Evolutionary conservation across 2,329 filamentous ascomycete species (phyloP).

Genomic region (Fusarium sp.): DNA sequence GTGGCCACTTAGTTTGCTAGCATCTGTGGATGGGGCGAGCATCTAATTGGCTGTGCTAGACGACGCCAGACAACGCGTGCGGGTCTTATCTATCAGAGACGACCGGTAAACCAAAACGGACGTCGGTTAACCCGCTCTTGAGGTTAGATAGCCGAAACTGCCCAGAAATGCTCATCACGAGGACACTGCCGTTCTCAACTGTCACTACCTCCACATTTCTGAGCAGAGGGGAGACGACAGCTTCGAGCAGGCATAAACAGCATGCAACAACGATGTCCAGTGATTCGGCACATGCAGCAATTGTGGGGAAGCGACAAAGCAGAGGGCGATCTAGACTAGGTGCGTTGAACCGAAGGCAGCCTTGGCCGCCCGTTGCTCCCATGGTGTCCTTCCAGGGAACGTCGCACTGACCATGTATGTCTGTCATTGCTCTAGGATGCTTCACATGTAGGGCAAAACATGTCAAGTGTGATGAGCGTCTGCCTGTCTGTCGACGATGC

Average conservation of each 20-base stretch:
- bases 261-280: neutral
- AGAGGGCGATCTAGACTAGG: neutral
- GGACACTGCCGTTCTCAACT: neutral
- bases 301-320: neutral
- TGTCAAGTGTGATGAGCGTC: neutral
- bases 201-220: neutral
- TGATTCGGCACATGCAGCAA: neutral
- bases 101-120: no score
- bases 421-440: neutral
- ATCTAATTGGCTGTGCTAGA: no score
- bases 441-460: neutral
- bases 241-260: neutral
- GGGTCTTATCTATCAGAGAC: no score
- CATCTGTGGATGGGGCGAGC: no score
- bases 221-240: neutral
- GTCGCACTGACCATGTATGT: neutral
- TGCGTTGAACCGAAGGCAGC: neutral
- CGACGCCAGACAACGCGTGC: no score
- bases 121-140: no score
- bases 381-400: no score
- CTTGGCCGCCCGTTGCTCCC: no score
- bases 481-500: neutral
- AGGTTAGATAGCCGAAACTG: no score
- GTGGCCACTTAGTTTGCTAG: no score
- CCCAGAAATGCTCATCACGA: no score